Percentiles rank a stretch among this genome's conserved stretches.
Evolutionary conservation across 176 grass and related monocot species (phyloP).

Genomic region (Poa annua): DNA sequence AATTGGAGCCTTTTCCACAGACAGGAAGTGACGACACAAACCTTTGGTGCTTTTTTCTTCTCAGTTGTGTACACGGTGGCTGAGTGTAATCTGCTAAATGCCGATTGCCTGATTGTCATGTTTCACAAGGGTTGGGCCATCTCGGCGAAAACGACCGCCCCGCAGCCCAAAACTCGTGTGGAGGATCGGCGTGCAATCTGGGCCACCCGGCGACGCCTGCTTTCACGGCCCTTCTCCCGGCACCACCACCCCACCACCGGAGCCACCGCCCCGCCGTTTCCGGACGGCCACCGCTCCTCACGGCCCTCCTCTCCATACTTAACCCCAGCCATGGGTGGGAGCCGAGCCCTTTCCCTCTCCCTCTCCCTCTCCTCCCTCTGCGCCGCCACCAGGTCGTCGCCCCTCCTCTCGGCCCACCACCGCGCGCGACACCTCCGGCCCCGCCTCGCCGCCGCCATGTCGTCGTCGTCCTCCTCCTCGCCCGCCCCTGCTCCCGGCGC

Average conservation of each 20-base stretch:
- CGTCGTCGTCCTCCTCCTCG: conserved; percentile 55
- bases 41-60: too few species aligned
- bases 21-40: too few species aligned
- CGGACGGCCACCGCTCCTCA: conserved; percentile 32
- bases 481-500: conserved; percentile 23
- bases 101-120: too few species aligned
- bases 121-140: background rate
- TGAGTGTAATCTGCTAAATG: too few species aligned
- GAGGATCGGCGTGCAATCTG: background rate
- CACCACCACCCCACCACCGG: conserved; percentile 1
- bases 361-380: conserved; percentile 61
- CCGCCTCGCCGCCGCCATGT: conserved; percentile 57
- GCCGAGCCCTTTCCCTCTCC: conserved; percentile 66
- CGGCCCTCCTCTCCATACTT: conserved; percentile 20
- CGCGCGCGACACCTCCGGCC: conserved; percentile 23
- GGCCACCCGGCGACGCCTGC: conserved; percentile 21
- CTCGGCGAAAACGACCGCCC: too few species aligned
- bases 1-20: too few species aligned
- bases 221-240: conserved; percentile 14
- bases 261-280: conserved; percentile 30
- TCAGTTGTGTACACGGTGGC: too few species aligned
- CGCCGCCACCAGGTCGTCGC: conserved; percentile 34
- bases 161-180: too few species aligned
- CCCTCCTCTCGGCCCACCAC: conserved; percentile 31
- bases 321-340: conserved; percentile 58